Evolutionary conservation across 139 green algal species (phyloP).

Genomic region (Edaphochlamys debaryana): DNA sequence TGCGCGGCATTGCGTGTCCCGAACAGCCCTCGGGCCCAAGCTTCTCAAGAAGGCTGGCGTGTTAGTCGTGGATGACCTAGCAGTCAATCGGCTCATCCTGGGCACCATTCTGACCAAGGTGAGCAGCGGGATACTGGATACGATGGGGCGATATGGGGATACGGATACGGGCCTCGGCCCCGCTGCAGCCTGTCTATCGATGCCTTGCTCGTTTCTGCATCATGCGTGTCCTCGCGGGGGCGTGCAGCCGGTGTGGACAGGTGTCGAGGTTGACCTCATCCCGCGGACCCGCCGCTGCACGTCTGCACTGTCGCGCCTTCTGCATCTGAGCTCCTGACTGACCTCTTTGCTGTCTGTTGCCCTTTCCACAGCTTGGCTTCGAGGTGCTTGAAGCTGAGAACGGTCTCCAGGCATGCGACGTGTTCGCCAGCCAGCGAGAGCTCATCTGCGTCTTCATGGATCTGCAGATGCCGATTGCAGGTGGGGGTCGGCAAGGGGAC

Average conservation of each 20-base stretch:
- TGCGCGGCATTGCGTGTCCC: too few species aligned
- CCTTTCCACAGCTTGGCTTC: constrained; percentile 17
- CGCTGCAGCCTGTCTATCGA: background rate
- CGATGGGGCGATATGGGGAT: background rate
- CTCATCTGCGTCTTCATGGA: constrained; percentile 29
- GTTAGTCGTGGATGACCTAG: constrained; percentile 32
- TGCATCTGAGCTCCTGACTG: background rate
- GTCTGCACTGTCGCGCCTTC: background rate
- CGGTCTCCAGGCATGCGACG: constrained; percentile 22
- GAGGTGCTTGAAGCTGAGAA: constrained; percentile 32
- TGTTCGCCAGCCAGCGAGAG: background rate
- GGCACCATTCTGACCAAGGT: constrained; percentile 28
- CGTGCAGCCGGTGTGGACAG: too few species aligned
- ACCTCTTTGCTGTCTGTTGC: background rate
- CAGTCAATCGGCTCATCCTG: constrained; percentile 16
- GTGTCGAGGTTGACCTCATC: too few species aligned
- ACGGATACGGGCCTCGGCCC: background rate
- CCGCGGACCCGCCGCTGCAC: too few species aligned
- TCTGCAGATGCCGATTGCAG: constrained; percentile 30
- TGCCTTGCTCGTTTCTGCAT: too few species aligned
- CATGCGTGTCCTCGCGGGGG: background rate
- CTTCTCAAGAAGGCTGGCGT: too few species aligned
- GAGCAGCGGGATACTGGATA: background rate
- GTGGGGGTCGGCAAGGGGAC: constrained; percentile 5
- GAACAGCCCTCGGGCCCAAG: too few species aligned